phyloP scores from a whole-genome alignment of 148 eudicot genomes.

The Fagopyrum homotropicum region DNA sequence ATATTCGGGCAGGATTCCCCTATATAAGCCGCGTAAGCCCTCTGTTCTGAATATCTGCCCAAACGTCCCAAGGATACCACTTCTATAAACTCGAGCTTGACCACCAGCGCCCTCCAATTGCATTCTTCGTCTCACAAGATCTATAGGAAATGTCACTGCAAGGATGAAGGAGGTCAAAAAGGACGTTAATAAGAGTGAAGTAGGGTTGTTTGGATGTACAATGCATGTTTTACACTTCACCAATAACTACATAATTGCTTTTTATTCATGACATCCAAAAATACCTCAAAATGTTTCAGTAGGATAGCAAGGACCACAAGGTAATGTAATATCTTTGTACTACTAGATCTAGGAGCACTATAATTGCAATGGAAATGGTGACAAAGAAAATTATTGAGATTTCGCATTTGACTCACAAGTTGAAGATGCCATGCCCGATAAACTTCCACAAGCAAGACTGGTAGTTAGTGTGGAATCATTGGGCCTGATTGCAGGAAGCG shows the following conservation, averaged over 20 bases:
- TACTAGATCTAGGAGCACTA: not conserved
- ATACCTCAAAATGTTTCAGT: no score
- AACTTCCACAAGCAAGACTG: slow-evolving; percentile 14
- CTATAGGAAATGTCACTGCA: slow-evolving; percentile 66
- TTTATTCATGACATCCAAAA: no score
- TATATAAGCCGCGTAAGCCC: slow-evolving; percentile 57
- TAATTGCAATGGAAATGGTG: not conserved
- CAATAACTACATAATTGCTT: no score
- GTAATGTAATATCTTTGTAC: no score
- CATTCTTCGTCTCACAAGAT: slow-evolving; percentile 65
- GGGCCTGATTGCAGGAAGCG: slow-evolving; percentile 2
- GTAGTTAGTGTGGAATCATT: slow-evolving; percentile 9
- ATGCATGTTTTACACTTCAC: no score
- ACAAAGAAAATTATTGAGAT: not conserved
- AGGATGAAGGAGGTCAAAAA: not conserved
- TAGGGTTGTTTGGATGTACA: not conserved
- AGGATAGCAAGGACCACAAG: no score
- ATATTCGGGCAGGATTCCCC: slow-evolving; percentile 64
- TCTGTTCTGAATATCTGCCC: slow-evolving; percentile 44
- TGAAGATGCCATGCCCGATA: slow-evolving; percentile 13
- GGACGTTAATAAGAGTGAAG: not conserved
- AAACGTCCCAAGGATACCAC: slow-evolving; percentile 43
- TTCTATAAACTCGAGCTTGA: slow-evolving; percentile 44
- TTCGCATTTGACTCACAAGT: not conserved
- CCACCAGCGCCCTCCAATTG: slow-evolving; percentile 68